Evolutionary conservation across 495 filamentous ascomycete genomes (phyloP), one percentile per base, ranked within the genome.

Genomic region (Annulohypoxylon moriforme): DNA sequence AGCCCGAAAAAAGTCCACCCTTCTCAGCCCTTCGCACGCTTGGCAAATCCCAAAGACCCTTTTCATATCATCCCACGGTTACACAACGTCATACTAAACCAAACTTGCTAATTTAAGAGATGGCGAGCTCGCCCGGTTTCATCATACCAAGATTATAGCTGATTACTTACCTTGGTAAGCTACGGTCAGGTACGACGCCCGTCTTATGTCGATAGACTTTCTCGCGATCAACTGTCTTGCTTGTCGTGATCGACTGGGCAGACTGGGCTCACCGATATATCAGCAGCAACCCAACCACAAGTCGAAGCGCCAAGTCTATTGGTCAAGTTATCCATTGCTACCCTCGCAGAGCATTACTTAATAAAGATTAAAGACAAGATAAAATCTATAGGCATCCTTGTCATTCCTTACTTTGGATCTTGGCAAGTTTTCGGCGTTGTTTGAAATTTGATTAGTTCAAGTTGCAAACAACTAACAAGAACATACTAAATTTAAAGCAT

Each of bases 41-140:
- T 69, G 67, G 67, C 59, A 69, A 65, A 60, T 60, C 47, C 60
- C 44, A 36, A 58, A 58, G 61, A 60, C 60, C 61, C 55, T 55
- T 64, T 42, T 55, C 53, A 59, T 46, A 44, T 65, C 55, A 11
- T 60, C 29, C 20, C 20, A 47, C 29, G 36, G 68, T 49, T 52
- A 16, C 52, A 64, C 60, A 24, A 69, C 67, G 67, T 69, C 67
- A 69, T 69, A 52, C 42, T 16, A 44, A 18, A 18, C 40, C 40
- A 20, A 20, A 44, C 40, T 60, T 34, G 52, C 13, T 11, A 42
- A 14, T 44, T 34, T 10, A 33, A 20, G 24, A 24, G 4, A 16
- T 44, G 7, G 22, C 8, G 9, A 40, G 20, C 33, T 40, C 40
- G 0, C 16, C 20, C 6, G 25, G 38, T 68, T 68, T 55, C 57